phyloP scores from a whole-genome alignment of 164 flowering plant species.

The Cinnamomum micranthum region DNA sequence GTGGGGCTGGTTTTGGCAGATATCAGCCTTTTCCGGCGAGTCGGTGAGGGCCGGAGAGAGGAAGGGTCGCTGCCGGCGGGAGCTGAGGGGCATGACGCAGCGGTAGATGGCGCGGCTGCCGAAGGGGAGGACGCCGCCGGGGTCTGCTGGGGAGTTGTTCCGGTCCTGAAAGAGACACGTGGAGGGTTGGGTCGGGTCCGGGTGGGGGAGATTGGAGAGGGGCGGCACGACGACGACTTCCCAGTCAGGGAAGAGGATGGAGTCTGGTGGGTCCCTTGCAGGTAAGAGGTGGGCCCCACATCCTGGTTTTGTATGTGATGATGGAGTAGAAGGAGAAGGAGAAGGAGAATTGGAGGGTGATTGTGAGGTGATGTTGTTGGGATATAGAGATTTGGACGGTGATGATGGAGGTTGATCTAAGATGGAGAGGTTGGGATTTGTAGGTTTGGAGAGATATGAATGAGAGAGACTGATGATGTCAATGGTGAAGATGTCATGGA shows the following conservation, averaged over 20 bases:
- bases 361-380: too few species aligned
- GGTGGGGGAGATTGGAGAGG: constrained; percentile 1
- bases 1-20: constrained; percentile 16
- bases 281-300: background rate
- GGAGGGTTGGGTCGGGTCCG: constrained; percentile 6
- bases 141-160: constrained; percentile 43
- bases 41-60: constrained; percentile 34
- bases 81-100: constrained; percentile 48
- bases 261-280: constrained; percentile 15
- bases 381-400: too few species aligned
- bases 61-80: constrained; percentile 43
- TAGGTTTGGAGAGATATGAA: constrained; percentile 6
- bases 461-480: background rate
- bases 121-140: constrained; percentile 34
- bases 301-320: too few species aligned
- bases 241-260: constrained; percentile 74
- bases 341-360: too few species aligned
- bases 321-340: too few species aligned
- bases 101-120: constrained; percentile 31
- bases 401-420: background rate
- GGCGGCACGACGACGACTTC: constrained; percentile 44
- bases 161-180: constrained; percentile 58
- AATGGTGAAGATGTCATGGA: constrained; percentile 5
- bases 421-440: constrained; percentile 7
- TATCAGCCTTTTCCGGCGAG: background rate